Evolutionary conservation across 1,284 basidiomycete species (phyloP).

Genomic region (Cystobasidium slooffiae): DNA sequence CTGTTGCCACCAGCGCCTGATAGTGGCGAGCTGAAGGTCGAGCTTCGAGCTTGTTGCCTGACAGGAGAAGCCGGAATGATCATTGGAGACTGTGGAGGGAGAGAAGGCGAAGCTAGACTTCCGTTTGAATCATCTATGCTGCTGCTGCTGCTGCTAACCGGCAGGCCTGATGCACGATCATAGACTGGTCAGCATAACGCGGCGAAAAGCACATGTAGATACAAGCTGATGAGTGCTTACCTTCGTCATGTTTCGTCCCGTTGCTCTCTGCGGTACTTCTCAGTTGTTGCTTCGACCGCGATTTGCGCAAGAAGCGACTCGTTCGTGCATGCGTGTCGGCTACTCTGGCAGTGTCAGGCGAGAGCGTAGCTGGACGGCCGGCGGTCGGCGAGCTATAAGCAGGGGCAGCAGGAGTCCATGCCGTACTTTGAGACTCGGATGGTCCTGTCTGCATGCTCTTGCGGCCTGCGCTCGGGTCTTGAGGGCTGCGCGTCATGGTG

Average conservation of each 20-base stretch:
- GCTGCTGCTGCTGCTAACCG: background rate
- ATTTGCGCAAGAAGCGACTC: constrained; percentile 25
- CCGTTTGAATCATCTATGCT: background rate
- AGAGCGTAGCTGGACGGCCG: constrained; percentile 6
- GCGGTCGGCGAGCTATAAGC: background rate
- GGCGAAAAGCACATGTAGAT: background rate
- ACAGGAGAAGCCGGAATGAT: background rate
- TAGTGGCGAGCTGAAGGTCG: constrained; percentile 14
- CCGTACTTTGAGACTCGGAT: background rate
- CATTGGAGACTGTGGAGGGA: background rate
- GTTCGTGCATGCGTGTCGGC: constrained; percentile 10
- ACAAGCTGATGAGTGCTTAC: background rate
- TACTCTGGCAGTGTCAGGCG: constrained; percentile 2
- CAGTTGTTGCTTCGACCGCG: constrained; percentile 17
- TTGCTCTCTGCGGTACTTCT: background rate
- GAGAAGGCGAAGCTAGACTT: background rate
- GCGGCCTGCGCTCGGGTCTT: no score
- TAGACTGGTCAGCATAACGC: background rate
- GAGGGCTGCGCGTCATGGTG: no score
- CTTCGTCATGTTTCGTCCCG: background rate
- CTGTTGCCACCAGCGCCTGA: constrained; percentile 9
- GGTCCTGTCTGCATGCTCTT: no score
- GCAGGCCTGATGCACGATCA: background rate
- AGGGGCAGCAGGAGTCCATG: background rate
- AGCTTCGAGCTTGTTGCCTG: background rate